These are phyloP conservation scores for Pterula multifida DNA, from an alignment of 1,284 basidiomycete species.

Conservation along the genomic window DNA sequence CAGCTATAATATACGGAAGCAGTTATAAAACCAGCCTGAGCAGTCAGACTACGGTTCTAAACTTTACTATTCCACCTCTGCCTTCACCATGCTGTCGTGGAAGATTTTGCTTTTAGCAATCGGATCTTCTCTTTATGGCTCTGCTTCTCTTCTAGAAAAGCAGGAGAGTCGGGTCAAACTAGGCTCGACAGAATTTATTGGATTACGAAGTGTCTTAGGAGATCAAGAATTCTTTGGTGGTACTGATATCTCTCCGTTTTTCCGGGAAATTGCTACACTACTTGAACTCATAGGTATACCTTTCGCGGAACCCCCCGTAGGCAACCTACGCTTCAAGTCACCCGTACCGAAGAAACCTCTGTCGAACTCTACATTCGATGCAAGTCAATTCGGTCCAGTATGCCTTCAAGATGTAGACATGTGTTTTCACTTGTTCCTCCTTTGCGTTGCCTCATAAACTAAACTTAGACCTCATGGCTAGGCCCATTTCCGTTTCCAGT, in stretches of 20 bases:
- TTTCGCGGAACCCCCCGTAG: slow-evolving; percentile 13
- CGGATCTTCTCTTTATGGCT: too few species aligned
- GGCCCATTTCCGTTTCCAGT: background rate
- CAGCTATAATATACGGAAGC: too few species aligned
- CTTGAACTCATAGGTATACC: slow-evolving; percentile 12
- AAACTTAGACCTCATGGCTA: background rate
- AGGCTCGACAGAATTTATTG: background rate
- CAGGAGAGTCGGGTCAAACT: too few species aligned
- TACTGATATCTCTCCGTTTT: background rate
- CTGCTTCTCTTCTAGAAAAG: too few species aligned
- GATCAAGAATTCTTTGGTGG: background rate
- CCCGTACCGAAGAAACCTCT: slow-evolving; percentile 10
- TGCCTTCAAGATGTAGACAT: slow-evolving; percentile 12
- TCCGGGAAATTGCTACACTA: background rate
- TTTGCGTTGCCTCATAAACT: background rate
- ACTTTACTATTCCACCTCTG: too few species aligned
- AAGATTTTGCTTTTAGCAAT: too few species aligned
- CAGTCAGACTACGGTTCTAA: too few species aligned
- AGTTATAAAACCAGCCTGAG: too few species aligned
- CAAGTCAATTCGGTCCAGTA: slow-evolving; percentile 10
- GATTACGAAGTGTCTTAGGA: background rate
- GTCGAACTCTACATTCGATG: slow-evolving; percentile 8
- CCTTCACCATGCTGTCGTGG: too few species aligned
- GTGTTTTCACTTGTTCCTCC: background rate
- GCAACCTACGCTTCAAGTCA: slow-evolving; percentile 11